These are phyloP conservation scores for Hymenoscyphus infarciens DNA, from an alignment of 2,329 filamentous ascomycete species.

Conservation along the genomic window DNA sequence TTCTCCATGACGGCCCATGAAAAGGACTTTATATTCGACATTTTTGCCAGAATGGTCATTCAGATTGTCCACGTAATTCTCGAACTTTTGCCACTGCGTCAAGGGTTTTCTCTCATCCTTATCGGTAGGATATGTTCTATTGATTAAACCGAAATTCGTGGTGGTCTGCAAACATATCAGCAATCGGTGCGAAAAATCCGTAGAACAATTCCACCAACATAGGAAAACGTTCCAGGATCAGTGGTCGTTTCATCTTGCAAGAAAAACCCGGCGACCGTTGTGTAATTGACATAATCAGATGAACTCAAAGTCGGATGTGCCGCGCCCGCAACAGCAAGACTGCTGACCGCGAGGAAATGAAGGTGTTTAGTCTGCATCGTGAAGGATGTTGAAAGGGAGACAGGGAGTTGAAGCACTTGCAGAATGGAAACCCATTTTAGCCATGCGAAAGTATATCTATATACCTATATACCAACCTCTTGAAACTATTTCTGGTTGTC, in stretches of 20 bases:
- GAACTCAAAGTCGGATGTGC: constrained; percentile 6
- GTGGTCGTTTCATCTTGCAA: constrained; percentile 59
- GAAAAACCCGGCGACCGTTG: constrained; percentile 59
- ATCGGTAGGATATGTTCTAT: constrained; percentile 58
- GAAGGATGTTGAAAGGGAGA: background rate
- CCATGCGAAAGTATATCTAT: background rate
- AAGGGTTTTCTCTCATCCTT: constrained; percentile 39
- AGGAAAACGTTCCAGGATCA: constrained; percentile 56
- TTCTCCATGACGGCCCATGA: constrained; percentile 42
- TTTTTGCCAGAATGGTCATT: constrained; percentile 45
- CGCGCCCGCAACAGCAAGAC: constrained; percentile 6
- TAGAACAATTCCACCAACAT: constrained; percentile 43
- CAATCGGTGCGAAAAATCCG: constrained; percentile 3
- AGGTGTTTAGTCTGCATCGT: constrained; percentile 7
- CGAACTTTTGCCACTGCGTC: constrained; percentile 65
- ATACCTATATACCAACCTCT: background rate
- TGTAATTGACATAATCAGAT: constrained; percentile 50
- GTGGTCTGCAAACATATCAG: constrained; percentile 43
- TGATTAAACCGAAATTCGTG: constrained; percentile 63
- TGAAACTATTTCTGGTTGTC: background rate
- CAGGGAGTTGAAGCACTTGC: constrained; percentile 4
- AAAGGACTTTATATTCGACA: constrained; percentile 62
- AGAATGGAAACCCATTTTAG: background rate
- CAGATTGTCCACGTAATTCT: constrained; percentile 52
- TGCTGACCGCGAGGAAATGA: constrained; percentile 1